Evolutionary conservation across 1,139 yeast species (phyloP), one percentile per base, ranked within the genome.

Genomic region (Candida glucosophila): DNA sequence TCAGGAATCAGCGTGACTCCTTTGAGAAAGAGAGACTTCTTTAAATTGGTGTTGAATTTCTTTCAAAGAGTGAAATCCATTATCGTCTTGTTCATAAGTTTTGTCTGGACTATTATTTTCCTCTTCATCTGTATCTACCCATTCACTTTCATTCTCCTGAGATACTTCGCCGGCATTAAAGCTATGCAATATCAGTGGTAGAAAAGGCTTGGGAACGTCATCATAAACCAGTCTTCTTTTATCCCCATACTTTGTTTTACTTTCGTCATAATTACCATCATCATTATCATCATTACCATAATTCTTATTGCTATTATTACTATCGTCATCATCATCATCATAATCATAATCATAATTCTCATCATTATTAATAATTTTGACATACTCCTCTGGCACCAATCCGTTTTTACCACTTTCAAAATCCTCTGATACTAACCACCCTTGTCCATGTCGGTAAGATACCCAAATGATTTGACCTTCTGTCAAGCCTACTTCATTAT

Each of bases 361-460:
- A n/a, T n/a, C n/a, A n/a, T n/a, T n/a, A n/a, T n/a, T n/a, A 22
- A 64, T 40, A 29, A 78, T 58, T 35, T 79, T 80, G 22, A 90
- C 95, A 43, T 86, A 90, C 42, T 83, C 95, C 44, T 88, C 95
- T 1, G 99, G 99, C 5, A 90, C 95, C 27, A 90, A 68, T 2
- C 99, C 99, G 15, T 93, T 82, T 38, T 77, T 81, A 1, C 86
- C 88, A 4, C 80, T 68, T 17, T 52, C 65, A 0, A 86, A 80
- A 44, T 82, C 88, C 40, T 78, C 83, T 0, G 97, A 97, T 25
- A 90, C 97, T 4, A 92, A 65, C 99, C 98, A 90, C 5, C 99
- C 99, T 49, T 90, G 96, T 12, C 97, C 97, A 49, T 90, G 95
- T 35, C 94, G 71, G 50, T 88, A 88, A 32, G 80, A 75, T 17